Conservation (phyloP, 2,329 filamentous ascomycete species). For the Ophiostoma perfectum region DNA sequence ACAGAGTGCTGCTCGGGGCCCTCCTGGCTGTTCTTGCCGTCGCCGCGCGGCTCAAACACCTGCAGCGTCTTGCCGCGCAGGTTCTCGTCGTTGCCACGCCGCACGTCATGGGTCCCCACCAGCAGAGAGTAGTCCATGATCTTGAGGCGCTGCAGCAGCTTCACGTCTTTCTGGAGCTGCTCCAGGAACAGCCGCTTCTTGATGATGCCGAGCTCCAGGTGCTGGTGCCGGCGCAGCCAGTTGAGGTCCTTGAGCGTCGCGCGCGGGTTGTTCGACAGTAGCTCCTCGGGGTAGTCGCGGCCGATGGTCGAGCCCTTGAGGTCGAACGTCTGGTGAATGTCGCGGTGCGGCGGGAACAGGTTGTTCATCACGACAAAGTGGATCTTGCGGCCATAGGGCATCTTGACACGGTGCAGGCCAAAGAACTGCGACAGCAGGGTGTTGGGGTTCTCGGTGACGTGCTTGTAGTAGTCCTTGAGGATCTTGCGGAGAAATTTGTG, state of each 20-base stretch:
- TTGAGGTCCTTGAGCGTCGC: constrained; percentile 96
- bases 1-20: constrained; percentile 50
- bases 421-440: constrained; percentile 97
- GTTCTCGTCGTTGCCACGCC: constrained; percentile 91
- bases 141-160: constrained; percentile 75
- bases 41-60: constrained; percentile 86
- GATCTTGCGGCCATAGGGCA: constrained; percentile 95
- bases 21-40: constrained; percentile 39
- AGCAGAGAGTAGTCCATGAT: constrained; percentile 99
- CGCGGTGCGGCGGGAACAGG: constrained; percentile 90
- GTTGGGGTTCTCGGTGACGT: constrained; percentile 90
- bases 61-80: constrained; percentile 82
- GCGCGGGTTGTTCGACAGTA: constrained; percentile 79
- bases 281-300: constrained; percentile 82
- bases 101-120: constrained; percentile 86
- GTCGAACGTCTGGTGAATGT: constrained; percentile 96
- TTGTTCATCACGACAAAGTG: constrained; percentile 99
- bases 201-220: constrained; percentile 79
- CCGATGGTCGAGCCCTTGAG: constrained; percentile 94
- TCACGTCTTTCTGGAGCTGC: constrained; percentile 83
- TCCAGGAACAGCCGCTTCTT: constrained; percentile 86
- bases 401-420: constrained; percentile 93
- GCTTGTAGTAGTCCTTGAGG: constrained; percentile 85
- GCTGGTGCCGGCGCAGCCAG: constrained; percentile 80
- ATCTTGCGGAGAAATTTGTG: constrained; percentile 82